Base-by-base conservation (phyloP, 257 asterid species). In the Striga asiatica region DNA sequence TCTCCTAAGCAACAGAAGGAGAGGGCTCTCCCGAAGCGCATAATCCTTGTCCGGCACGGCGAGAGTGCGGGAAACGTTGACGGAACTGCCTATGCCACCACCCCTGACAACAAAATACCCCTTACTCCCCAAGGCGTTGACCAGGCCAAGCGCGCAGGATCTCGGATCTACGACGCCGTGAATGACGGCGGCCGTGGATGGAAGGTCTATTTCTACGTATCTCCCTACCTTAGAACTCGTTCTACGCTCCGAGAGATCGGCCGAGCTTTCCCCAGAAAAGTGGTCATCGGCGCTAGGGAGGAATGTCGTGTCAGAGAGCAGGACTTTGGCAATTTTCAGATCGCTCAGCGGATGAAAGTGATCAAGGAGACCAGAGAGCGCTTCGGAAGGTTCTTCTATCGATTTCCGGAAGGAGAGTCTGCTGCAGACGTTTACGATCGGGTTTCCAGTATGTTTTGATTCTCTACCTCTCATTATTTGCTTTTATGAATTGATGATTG, bases 261-360 rank as follows among this genome's bases (percentile, higher is more conserved):
- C 8, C 67, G 81, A 24, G 69, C 92, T 0, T 82, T 88, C n/a
- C 80, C 94, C 5, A 70, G 66, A 66, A 68, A 67, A 50, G 66
- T 81, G 29, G 56, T 89, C 4, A 75, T 89, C 35, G 95, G 97
- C 17, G 97, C 75, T 0, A 62, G 97, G 61, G 97, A 89, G 49
- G 97, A 89, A 77, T 89, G 97, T 51, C 74, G 95, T 67, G 53
- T 89, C 68, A 74, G 97, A 52, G 97, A 89, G 20, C 97, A 89
- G 73, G 97, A 89, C 78, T 89, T 89, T 59, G 97, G 97, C n/a
- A 89, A 89, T 62, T 88, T 88, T 72, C 97, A 88, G 77, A 82
- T 82, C 3, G 81, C 89, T 1, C 94, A 88, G 4, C 66, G 94
- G 64, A 89, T 89, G 97, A 82, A 75, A 69, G 78, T 16, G 20